Evolutionary conservation across 106 monocot genomes (phyloP), one percentile per base, ranked within the genome.

Genomic region (Narthecium ossifragum): DNA sequence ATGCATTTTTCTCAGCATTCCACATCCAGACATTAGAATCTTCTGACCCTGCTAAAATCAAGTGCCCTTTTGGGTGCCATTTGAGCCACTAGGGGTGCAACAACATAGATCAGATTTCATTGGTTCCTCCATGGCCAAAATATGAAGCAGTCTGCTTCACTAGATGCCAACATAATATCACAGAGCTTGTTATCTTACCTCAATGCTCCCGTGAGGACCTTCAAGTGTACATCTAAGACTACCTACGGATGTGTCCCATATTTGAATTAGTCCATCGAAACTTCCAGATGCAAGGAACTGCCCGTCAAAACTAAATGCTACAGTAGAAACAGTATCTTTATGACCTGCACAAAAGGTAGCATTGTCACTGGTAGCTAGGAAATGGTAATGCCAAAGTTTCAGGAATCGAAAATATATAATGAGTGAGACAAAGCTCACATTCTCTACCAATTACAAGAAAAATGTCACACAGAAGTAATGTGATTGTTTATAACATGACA

Each of bases 1-100:
- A 70, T 15, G 59, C 52, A 60, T 55, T 55, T 74, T 68, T 84
- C 28, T 99, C 98, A 56, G 79, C 77, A 70, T 99, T 99, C 98
- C 98, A 99, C 91, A 99, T 71, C 76, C 85, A 99, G 5, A 78
- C 66, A 64, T 66, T 88, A 48, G 69, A 66, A 75, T 99, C 98
- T 57, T 88, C 85, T 47, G 84, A 88, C 15, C 98, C 98, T 37
- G 79, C 87, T 39, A 99, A 58, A 62, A 99, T 49, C 57, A 99
- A 27, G 50, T 81, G 67, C 8, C 98, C 98, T 61, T 66, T 78
- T 33, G 90, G 88, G 59, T 99, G 98, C 98, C 98, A 99, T 76
- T 75, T 99, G 20, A 99, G 55, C 98, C 98, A 99, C 91, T 93
- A 27, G 34, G 1, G 31, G 21, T 12, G 31, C 6, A 61, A 53